Evolutionary conservation across 306 rosid species (phyloP), one percentile per base, ranked within the genome.

Genomic region (Cicer chorassanicum): DNA sequence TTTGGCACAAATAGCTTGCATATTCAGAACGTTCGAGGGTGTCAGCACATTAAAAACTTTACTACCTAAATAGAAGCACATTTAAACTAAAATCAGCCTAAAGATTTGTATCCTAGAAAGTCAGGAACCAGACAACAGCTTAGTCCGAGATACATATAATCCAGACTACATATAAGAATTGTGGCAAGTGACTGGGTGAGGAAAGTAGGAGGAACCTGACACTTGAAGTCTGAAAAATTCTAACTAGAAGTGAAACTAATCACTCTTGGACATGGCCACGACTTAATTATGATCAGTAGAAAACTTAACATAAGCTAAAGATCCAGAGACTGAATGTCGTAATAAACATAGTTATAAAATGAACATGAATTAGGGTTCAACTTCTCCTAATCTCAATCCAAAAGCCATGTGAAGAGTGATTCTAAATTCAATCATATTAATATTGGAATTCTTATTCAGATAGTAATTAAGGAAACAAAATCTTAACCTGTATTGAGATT

Each of bases 391-490:
- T 21, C 65, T 24, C 12, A 38, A 15, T 57, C 61, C 24, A 38
- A 80, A 65, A 65, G 24, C 79, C 79, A 73, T n/a, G 66, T 38
- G 6, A 79, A 19, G 51, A 54, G 66, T 18, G 70, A 59, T 24
- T 39, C 42, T 53, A 42, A 59, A 80, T 62, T 12, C 38, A 51
- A 36, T 21, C 19, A 68, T 8, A 61, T 18, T 7, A 14, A 68
- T 11, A 61, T 54, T 7, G 19, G 57, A 44, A 55, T 41, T 43
- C 19, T 39, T 0, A 14, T 21, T 21, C 29, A 21, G 29, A 21
- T 42, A 24, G 14, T 41, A 53, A 64, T 19, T 15, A 14, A 51
- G 15, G 24, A 51, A 19, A 9, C 48, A 29, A 45, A 56, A 73
- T 45, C 43, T 69, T 38, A 50, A 9, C 15, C 29, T 5, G 61